phyloP scores from a whole-genome alignment of 768 basidiomycete genomes.

The Heimioporus sp. region DNA sequence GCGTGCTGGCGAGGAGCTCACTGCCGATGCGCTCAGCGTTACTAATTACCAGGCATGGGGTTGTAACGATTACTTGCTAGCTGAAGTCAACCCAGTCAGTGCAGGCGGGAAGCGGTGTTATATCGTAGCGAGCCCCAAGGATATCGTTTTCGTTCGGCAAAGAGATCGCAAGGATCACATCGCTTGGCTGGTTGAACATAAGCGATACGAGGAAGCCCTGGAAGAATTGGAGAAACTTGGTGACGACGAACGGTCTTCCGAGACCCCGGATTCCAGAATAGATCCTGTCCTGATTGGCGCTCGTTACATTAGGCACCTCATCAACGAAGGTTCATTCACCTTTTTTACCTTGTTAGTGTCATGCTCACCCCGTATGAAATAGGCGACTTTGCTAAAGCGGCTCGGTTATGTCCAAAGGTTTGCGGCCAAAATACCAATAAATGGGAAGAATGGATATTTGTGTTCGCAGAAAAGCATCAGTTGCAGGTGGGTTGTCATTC shows the following conservation, averaged over 20 bases:
- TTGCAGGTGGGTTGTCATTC: conserved; percentile 56
- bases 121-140: conserved; percentile 82
- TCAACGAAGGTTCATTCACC: conserved; percentile 61
- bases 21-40: conserved; percentile 80
- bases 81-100: conserved; percentile 39
- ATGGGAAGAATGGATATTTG: conserved; percentile 98
- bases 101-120: conserved; percentile 51
- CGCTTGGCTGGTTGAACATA: conserved; percentile 84
- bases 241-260: conserved; percentile 25
- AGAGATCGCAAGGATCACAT: conserved; percentile 90
- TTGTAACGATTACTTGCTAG: conserved; percentile 88
- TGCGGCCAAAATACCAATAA: conserved; percentile 72
- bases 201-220: conserved; percentile 88
- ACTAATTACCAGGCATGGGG: conserved; percentile 79
- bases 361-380: background rate
- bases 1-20: conserved; percentile 82
- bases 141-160: conserved; percentile 83
- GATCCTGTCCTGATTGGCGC: conserved; percentile 73
- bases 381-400: conserved; percentile 77
- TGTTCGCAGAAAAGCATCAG: conserved; percentile 78
- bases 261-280: conserved; percentile 40
- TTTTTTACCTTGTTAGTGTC: background rate
- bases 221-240: conserved; percentile 70
- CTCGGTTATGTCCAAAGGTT: conserved; percentile 79
- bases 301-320: conserved; percentile 83